Evolutionary conservation across 2,329 filamentous ascomycete genomes (phyloP), one percentile per base, ranked within the genome.

Genomic region (Xylaria sp.): DNA sequence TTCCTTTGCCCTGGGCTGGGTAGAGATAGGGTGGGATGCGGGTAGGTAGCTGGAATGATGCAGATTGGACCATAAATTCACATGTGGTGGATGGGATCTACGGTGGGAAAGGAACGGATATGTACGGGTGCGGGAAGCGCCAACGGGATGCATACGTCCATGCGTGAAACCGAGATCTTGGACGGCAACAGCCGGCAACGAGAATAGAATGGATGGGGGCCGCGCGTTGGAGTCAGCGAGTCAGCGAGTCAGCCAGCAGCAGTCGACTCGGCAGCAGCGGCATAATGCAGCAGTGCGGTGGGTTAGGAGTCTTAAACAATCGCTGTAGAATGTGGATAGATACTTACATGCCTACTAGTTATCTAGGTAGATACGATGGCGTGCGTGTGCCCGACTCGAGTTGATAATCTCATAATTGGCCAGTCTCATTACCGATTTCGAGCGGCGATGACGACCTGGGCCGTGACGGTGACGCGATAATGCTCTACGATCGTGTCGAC

Each of bases 71-170:
- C 75, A 71, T 65, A 69, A 63, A 72, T 69, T 69, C 65, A 65
- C 67, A 69, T 71, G 69, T 66, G 73, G 73, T 74, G 73, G 76
- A 74, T 74, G 73, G 74, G 75, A 76, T 77, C 76, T 73, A 73
- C 76, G 72, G 62, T 66, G 69, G 76, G 72, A 76, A 73, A 73
- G 73, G 73, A 72, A 69, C 75, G 74, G 75, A 74, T 75, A 76
- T 76, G 74, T 76, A 76, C 73, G 75, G 75, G 74, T 69, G 62
- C 76, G 76, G 76, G 76, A 77, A 76, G 75, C 76, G 74, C 76
- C 71, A 71, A 74, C 74, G 76, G 76, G 76, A 73, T 77, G 74
- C 75, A 76, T 74, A 74, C 68, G 70, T 73, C 69, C 70, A 76
- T 76, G 76, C 72, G 72, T 73, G 73, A 71, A 74, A 75, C 73